Evolutionary conservation across 2,329 filamentous ascomycete genomes (phyloP).

Genomic region (Sclerotinia spermophila): DNA sequence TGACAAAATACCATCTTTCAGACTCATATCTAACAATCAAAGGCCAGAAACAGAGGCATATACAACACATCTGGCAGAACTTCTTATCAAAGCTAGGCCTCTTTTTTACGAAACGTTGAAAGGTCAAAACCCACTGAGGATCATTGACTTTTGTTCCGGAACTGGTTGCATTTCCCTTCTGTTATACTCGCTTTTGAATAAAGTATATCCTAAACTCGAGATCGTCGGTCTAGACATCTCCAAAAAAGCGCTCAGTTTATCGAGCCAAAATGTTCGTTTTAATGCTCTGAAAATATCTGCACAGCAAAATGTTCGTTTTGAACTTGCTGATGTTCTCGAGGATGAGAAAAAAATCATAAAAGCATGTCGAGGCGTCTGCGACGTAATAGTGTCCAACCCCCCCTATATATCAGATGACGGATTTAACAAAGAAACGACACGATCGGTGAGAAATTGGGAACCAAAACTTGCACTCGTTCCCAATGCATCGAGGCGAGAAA

Average conservation of each 20-base stretch:
- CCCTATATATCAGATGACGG: slow-evolving; percentile 73
- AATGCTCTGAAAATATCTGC: slow-evolving; percentile 42
- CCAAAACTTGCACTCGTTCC: slow-evolving; percentile 74
- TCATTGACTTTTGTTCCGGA: slow-evolving; percentile 87
- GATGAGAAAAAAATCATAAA: neutral
- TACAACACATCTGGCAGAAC: slow-evolving; percentile 50
- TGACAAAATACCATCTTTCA: neutral
- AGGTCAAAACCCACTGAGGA: slow-evolving; percentile 44
- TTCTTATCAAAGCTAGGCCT: slow-evolving; percentile 2
- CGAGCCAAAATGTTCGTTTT: slow-evolving; percentile 57
- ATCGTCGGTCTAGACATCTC: slow-evolving; percentile 79
- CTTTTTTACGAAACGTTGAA: neutral
- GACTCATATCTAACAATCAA: slow-evolving; percentile 10
- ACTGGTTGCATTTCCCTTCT: slow-evolving; percentile 85
- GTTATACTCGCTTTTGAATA: slow-evolving; percentile 58
- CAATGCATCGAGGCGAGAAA: neutral
- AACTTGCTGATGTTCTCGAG: slow-evolving; percentile 6
- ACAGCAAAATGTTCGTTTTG: neutral
- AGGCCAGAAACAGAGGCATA: slow-evolving; percentile 70
- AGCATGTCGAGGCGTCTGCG: slow-evolving; percentile 12
- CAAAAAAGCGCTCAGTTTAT: slow-evolving; percentile 58
- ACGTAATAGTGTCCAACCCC: slow-evolving; percentile 78
- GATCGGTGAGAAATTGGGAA: slow-evolving; percentile 78
- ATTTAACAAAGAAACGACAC: slow-evolving; percentile 60
- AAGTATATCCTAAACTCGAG: slow-evolving; percentile 41